Evolutionary conservation across 306 rosid species (phyloP), one percentile per base, ranked within the genome.

Genomic region (Senna tora): DNA sequence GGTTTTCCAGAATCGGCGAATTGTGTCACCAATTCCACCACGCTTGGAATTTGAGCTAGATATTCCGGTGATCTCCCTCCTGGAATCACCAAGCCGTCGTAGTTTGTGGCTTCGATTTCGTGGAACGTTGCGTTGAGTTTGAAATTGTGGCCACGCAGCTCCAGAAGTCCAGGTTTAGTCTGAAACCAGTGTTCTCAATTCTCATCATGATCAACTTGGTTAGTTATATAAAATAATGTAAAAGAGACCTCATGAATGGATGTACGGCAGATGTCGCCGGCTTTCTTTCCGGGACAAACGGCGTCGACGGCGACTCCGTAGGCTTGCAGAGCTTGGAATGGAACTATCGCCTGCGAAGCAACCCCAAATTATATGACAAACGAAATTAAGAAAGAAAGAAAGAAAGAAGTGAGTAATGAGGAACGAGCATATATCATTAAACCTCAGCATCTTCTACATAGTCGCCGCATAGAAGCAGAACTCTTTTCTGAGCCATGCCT

Each of bases 31-130:
- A 91, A 75, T 2, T 80, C 86, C 34, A 80, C 42, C 53, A 87
- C 97, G 9, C 73, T 41, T 32, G 84, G 81, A 75, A 83, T 58
- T 50, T 80, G 41, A 70, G 95, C 92, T 21, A 91, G 96, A 82
- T 91, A 87, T 68, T 94, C 97, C 1, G 98, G 96, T n/a, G 98
- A 92, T 72, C 97, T 84, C 54, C 96, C 98, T 57, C 98, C 97
- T 0, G 96, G 90, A n/a, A 94, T 61, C 77, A 87, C 66, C 82
- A 94, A 57, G 47, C 98, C 98, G 72, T 94, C 97, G 71, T 91
- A 91, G 34, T 59, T 84, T 55, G 73, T 42, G 9, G 56, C 74
- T 56, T 87, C 84, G 65, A 87, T 64, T 41, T 89, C 98, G 78
- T 91, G 89, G 75, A 87, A 91, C 2, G 89, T 87, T 14, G 98